Evolutionary conservation across 495 filamentous ascomycete genomes (phyloP), one percentile per base, ranked within the genome.

Genomic region (Neurospora pannonica): DNA sequence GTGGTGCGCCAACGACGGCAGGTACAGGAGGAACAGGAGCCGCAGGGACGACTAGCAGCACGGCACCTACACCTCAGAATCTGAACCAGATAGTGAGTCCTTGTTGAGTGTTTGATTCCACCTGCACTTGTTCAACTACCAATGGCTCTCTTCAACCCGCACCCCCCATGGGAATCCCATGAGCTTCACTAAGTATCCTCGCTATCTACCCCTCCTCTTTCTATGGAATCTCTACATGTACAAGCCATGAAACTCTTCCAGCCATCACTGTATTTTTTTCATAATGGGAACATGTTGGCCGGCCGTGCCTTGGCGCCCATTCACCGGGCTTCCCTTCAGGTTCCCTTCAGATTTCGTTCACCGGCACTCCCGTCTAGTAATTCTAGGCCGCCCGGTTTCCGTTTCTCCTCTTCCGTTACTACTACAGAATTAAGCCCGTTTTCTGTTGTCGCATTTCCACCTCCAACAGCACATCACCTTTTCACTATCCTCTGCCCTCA

Each of bases 81-180:
- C 81, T 99, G 9, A 99, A 99, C 75, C 93, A 97, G 76, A 99
- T 99, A 80, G 95, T 97, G 71, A 75, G 78, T 78, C 60, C 38
- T 38, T 62, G 54, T 70, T 71, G 72, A 3, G 42, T 75, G 60
- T 76, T 71, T 72, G 19, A 71, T 75, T 75, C 76, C 62, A 71
- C n/a, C 36, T 19, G 36, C 34, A 31, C 36, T 34, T 31, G 37
- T 48, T 72, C n/a, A 11, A 17, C 17, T 6, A 9, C 43, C 43
- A 21, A 10, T 21, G 10, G n/a, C 70, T 13, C 19, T 36, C 15
- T 24, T 24, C 15, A 19, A 28, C 28, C 28, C 38, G n/a, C 11
- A 28, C 21, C 48, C 5, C 11, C 21, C 21, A 60, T 60, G 21
- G 24, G 24, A 60, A 37, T 5, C 71, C 37, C 37, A 24, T 31